These are phyloP conservation scores for Hippophae gyantsensis DNA, from an alignment of 306 rosid species.

Conservation along the genomic window DNA sequence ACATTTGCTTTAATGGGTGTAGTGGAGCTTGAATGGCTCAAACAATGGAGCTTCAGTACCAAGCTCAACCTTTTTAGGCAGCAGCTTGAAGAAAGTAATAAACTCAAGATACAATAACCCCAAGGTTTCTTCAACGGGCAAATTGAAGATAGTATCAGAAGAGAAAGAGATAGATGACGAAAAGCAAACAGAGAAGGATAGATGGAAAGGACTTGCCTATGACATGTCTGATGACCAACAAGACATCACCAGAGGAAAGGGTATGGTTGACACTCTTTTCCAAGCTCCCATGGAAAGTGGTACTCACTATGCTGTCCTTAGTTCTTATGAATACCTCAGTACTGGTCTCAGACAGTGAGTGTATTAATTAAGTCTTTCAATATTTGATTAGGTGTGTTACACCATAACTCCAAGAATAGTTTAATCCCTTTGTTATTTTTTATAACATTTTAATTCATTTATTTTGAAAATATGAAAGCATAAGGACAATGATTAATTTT, in stretches of 20 bases:
- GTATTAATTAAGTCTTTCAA: background rate
- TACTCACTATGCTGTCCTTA: constrained; percentile 33
- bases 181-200: constrained; percentile 22
- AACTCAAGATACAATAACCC: constrained; percentile 13
- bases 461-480: background rate
- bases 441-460: background rate
- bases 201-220: constrained; percentile 28
- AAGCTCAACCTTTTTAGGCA: constrained; percentile 27
- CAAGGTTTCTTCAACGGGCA: constrained; percentile 2
- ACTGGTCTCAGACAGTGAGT: constrained; percentile 30
- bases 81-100: constrained; percentile 20
- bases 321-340: constrained; percentile 33
- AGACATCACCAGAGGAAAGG: constrained; percentile 41
- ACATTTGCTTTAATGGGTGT: constrained; percentile 2
- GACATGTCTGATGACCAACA: constrained; percentile 34
- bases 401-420: too few species aligned
- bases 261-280: constrained; percentile 30
- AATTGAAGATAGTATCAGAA: constrained; percentile 15
- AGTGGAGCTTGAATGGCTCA: constrained; percentile 21
- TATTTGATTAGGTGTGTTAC: background rate
- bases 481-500: background rate
- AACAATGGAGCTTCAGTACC: constrained; percentile 20
- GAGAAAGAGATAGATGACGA: constrained; percentile 20
- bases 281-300: constrained; percentile 31
- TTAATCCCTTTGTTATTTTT: too few species aligned